A percentile compares a stretch with the other conserved stretches of the same genome.
These are phyloP conservation scores for Adiantum capillusveneris DNA, from an alignment of 75 land plant species.

Conservation along the genomic window DNA sequence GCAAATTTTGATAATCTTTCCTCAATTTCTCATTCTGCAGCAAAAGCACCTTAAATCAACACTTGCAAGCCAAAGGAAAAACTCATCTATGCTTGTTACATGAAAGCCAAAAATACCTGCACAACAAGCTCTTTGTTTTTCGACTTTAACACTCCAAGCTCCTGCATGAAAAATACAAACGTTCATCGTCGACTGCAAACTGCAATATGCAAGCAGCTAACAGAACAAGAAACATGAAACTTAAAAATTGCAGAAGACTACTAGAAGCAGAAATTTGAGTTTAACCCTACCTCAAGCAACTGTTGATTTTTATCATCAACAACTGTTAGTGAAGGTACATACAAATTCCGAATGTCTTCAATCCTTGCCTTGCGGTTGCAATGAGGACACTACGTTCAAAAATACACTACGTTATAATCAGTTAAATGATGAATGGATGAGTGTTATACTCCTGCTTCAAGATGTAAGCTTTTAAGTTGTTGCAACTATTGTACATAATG, in stretches of 20 bases:
- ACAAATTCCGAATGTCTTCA: conserved; percentile 22
- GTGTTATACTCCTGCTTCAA: too few species aligned
- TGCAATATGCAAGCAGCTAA: background rate
- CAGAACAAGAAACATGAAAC: background rate
- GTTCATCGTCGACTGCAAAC: too few species aligned
- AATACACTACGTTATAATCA: too few species aligned
- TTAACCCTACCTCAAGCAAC: conserved; percentile 11
- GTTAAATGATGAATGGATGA: too few species aligned
- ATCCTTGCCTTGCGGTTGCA: conserved; percentile 23
- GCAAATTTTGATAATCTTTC: conserved; percentile 1
- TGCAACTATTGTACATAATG: too few species aligned
- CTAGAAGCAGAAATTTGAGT: too few species aligned
- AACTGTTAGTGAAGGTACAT: conserved; percentile 18
- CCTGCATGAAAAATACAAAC: conserved; percentile 5
- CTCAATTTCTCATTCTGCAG: background rate
- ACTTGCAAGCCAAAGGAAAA: background rate
- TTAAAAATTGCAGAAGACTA: too few species aligned
- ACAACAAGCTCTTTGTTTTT: conserved; percentile 13
- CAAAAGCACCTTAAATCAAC: background rate
- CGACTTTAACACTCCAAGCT: conserved; percentile 7
- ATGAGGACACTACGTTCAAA: conserved; percentile 26
- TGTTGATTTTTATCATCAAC: conserved; percentile 19
- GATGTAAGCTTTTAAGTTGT: too few species aligned
- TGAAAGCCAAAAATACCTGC: conserved; percentile 12
- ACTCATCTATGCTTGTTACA: background rate